Percentiles rank a stretch among this genome's conserved stretches.
Evolutionary conservation across 1,284 basidiomycete genomes (phyloP).

Genomic region (Ustilago esculenta): DNA sequence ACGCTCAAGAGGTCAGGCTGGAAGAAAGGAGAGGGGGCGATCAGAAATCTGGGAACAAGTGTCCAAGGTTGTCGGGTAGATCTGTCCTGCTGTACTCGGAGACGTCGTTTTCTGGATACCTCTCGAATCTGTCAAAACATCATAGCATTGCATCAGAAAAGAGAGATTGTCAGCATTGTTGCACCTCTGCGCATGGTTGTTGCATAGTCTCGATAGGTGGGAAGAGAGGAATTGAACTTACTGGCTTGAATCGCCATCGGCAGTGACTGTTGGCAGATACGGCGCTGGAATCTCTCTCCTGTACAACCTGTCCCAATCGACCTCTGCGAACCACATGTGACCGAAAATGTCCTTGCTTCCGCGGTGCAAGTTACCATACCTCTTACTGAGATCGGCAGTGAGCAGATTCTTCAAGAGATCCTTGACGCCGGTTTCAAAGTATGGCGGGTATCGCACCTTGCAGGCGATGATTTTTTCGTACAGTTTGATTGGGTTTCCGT

Average conservation of each 20-base stretch:
- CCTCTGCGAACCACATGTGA: constrained; percentile 96
- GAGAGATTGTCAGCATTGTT: too few relatives aligned
- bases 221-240: constrained; percentile 18
- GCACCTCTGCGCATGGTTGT: too few relatives aligned
- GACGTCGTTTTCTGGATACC: constrained; percentile 64
- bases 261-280: constrained; percentile 76
- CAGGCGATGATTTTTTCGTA: constrained; percentile 94
- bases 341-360: constrained; percentile 95
- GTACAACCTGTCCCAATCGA: constrained; percentile 88
- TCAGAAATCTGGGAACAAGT: constrained; percentile 64
- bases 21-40: too few relatives aligned
- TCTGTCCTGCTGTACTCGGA: constrained; percentile 57
- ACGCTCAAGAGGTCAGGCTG: too few relatives aligned
- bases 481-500: constrained; percentile 76
- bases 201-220: too few relatives aligned
- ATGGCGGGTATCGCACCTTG: constrained; percentile 86
- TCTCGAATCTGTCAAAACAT: constrained; percentile 45
- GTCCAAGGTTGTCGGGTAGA: constrained; percentile 55
- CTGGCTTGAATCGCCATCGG: constrained; percentile 68
- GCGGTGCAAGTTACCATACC: constrained; percentile 89
- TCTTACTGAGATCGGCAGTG: constrained; percentile 86
- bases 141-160: too few relatives aligned
- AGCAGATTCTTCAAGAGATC: constrained; percentile 90
- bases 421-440: constrained; percentile 81
- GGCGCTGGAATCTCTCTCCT: constrained; percentile 93